These are phyloP conservation scores for Sclerotinia sclerotiorum DNA, from an alignment of 2,329 filamentous ascomycete genomes.

Conservation along the genomic window DNA sequence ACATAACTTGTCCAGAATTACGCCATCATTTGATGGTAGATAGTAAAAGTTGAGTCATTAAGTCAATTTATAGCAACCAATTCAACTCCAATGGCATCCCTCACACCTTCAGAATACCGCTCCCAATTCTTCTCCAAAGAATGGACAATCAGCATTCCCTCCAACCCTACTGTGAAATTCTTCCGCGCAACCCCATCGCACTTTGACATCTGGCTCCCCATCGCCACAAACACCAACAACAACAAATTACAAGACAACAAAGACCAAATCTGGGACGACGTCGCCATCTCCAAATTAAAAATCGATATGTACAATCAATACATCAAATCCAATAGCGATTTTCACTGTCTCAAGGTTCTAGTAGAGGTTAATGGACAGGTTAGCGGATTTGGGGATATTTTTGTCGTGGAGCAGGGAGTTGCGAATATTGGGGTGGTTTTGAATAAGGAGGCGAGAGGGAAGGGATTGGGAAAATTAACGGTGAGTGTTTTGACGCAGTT, in stretches of 20 bases:
- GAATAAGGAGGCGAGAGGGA: not conserved
- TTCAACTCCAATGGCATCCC: not conserved
- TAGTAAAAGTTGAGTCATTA: not conserved
- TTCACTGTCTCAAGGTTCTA: not conserved
- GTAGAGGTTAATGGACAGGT: not conserved
- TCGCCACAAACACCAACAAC: not conserved
- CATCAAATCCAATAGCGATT: not conserved
- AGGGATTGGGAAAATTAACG: not conserved
- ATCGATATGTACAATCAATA: not conserved
- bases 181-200: conserved; percentile 1
- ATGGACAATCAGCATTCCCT: not conserved
- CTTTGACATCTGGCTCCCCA: not conserved
- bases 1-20: not conserved
- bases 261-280: not conserved
- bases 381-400: not conserved
- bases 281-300: not conserved
- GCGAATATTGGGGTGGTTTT: not conserved
- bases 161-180: not conserved
- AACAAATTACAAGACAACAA: not conserved
- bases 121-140: not conserved
- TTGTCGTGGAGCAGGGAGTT: not conserved
- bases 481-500: not conserved
- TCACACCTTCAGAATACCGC: not conserved
- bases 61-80: not conserved
- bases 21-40: not conserved